phyloP scores from a whole-genome alignment of 202 grass and related monocot species.

The Schoenoplectus triqueter region DNA sequence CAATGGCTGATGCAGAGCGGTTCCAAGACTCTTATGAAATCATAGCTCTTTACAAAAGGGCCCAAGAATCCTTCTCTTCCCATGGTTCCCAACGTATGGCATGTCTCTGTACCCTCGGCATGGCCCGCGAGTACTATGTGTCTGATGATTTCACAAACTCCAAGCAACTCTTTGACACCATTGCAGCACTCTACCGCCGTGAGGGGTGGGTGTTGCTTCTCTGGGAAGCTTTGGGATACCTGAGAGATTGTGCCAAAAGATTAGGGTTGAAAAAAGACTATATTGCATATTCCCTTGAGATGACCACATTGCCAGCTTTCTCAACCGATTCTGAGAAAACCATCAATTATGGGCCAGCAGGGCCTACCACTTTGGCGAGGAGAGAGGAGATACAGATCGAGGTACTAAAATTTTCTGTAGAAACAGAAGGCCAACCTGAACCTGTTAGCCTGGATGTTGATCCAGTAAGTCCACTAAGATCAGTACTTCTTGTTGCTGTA shows the following conservation, averaged over 20 bases:
- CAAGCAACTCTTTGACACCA: conserved; percentile 82
- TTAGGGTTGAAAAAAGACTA: conserved; percentile 80
- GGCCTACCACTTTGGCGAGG: conserved; percentile 69
- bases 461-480: conserved; percentile 76
- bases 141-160: conserved; percentile 75
- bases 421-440: conserved; percentile 46
- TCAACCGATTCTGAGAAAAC: conserved; percentile 45
- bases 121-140: conserved; percentile 89
- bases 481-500: conserved; percentile 71
- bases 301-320: conserved; percentile 82
- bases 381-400: conserved; percentile 76
- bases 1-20: conserved; percentile 87
- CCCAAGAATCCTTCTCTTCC: conserved; percentile 90
- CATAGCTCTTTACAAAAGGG: conserved; percentile 95
- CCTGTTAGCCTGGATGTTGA: conserved; percentile 72
- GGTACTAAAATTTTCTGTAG: conserved; percentile 49
- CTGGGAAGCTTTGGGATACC: conserved; percentile 91
- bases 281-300: conserved; percentile 88
- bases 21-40: conserved; percentile 99
- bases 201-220: conserved; percentile 85
- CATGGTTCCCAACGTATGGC: conserved; percentile 71
- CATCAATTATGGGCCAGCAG: conserved; percentile 61
- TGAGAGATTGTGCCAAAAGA: conserved; percentile 79
- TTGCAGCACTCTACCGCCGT: conserved; percentile 72
- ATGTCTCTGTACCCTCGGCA: conserved; percentile 69